Percentiles rank a stretch among this genome's conserved stretches.
phyloP scores from a whole-genome alignment of 202 grass and related monocot species.

The Schoenoplectus tabernaemontani region DNA sequence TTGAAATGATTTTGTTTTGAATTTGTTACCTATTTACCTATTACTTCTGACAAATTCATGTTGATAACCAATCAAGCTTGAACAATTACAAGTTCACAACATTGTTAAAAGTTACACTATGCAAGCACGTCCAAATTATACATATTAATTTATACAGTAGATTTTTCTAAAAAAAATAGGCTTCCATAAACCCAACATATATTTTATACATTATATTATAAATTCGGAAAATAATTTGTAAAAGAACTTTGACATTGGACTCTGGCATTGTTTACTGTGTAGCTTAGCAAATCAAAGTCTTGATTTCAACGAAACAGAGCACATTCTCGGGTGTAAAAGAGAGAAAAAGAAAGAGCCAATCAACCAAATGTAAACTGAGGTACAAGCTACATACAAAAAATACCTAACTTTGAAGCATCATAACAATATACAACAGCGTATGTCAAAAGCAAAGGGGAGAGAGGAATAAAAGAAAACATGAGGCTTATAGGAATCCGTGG shows the following conservation, averaged over 20 bases:
- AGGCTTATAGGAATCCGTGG: conserved; percentile 24
- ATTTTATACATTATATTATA: too few relatives aligned
- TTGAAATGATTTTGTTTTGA: too few relatives aligned
- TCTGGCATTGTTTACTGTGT: background rate
- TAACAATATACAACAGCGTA: conserved; percentile 5
- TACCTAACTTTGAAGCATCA: background rate
- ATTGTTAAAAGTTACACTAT: too few relatives aligned
- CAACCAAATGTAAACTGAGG: background rate
- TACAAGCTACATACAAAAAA: background rate
- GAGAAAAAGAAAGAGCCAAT: background rate
- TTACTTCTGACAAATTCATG: too few relatives aligned
- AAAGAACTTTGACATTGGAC: background rate
- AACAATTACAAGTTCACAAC: too few relatives aligned
- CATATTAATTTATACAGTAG: too few relatives aligned
- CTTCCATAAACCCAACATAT: too few relatives aligned
- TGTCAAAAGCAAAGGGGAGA: conserved; percentile 18
- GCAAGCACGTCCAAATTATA: too few relatives aligned
- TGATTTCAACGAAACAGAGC: background rate
- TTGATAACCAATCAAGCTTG: too few relatives aligned
- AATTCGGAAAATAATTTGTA: background rate
- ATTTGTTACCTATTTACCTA: too few relatives aligned
- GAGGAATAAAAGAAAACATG: background rate
- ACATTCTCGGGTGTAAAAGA: background rate
- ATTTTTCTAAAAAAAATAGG: too few relatives aligned
- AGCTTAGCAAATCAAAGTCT: conserved; percentile 1